Evolutionary conservation across 1,139 yeast genomes (phyloP).

Genomic region (Geotrichum siamense): DNA sequence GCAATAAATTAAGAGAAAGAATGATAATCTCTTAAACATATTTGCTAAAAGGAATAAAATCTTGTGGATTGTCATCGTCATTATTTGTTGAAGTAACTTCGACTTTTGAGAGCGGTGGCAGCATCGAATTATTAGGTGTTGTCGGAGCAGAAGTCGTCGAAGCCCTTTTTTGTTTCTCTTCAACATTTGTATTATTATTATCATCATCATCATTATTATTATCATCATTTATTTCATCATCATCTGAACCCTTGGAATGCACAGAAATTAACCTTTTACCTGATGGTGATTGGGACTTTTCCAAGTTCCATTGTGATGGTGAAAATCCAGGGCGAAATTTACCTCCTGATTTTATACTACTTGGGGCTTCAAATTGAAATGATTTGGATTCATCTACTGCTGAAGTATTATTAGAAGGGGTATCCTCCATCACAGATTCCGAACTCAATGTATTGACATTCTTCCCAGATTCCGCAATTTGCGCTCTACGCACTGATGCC

Average conservation of each 20-base stretch:
- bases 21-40: conserved; percentile 21
- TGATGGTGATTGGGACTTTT: background rate
- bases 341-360: conserved; percentile 14
- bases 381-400: too few relatives aligned
- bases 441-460: background rate
- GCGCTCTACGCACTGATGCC: conserved; percentile 8
- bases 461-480: conserved; percentile 5
- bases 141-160: too few relatives aligned
- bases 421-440: too few relatives aligned
- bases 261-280: conserved; percentile 2
- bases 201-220: conserved; percentile 9
- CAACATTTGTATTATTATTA: conserved; percentile 11
- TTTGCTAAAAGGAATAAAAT: conserved; percentile 23
- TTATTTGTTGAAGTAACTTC: too few relatives aligned
- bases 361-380: background rate
- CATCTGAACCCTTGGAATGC: background rate
- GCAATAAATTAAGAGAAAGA: too few relatives aligned
- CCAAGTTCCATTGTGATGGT: conserved; percentile 14
- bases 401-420: too few relatives aligned
- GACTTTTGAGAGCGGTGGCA: too few relatives aligned
- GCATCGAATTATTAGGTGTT: too few relatives aligned
- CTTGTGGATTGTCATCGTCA: conserved; percentile 21
- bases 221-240: background rate
- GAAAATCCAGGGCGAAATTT: conserved; percentile 19
- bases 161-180: conserved; percentile 12